Evolutionary conservation across 495 filamentous ascomycete genomes (phyloP).

Genomic region (Penicillium silybi): DNA sequence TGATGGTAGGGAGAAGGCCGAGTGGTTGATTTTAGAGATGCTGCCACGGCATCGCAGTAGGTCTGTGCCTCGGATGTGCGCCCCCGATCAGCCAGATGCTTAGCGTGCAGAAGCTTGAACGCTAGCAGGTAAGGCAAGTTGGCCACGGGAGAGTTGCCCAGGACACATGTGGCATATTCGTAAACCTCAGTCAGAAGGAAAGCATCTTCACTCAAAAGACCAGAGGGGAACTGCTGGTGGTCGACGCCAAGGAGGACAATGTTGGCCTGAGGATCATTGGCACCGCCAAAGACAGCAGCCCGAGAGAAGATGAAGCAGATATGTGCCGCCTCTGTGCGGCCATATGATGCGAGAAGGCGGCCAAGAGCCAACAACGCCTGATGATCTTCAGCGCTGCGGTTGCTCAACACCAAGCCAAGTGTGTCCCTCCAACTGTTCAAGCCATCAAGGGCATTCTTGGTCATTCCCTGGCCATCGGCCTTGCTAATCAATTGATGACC

Average conservation of each 20-base stretch:
- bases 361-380: slow-evolving; percentile 76
- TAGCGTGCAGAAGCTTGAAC: slow-evolving; percentile 86
- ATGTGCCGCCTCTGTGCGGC: slow-evolving; percentile 84
- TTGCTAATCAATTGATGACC: slow-evolving; percentile 86
- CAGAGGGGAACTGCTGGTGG: slow-evolving; percentile 60
- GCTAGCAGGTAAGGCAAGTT: slow-evolving; percentile 77
- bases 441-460: slow-evolving; percentile 74
- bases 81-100: slow-evolving; percentile 77
- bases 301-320: slow-evolving; percentile 71
- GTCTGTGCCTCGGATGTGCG: slow-evolving; percentile 76
- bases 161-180: slow-evolving; percentile 74
- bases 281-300: slow-evolving; percentile 66
- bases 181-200: slow-evolving; percentile 89
- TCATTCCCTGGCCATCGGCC: slow-evolving; percentile 52
- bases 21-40: slow-evolving; percentile 77
- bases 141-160: slow-evolving; percentile 52
- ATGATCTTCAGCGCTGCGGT: slow-evolving; percentile 75
- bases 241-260: slow-evolving; percentile 83
- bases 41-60: slow-evolving; percentile 83
- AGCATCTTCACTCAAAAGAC: slow-evolving; percentile 75
- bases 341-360: slow-evolving; percentile 79
- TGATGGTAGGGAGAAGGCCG: slow-evolving; percentile 82
- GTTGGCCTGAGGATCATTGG: slow-evolving; percentile 74
- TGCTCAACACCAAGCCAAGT: slow-evolving; percentile 76
- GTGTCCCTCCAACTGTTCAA: slow-evolving; percentile 94